Conservation (phyloP, 108 stramenopile species). For the Pseudonitzschia pungens region DNA sequence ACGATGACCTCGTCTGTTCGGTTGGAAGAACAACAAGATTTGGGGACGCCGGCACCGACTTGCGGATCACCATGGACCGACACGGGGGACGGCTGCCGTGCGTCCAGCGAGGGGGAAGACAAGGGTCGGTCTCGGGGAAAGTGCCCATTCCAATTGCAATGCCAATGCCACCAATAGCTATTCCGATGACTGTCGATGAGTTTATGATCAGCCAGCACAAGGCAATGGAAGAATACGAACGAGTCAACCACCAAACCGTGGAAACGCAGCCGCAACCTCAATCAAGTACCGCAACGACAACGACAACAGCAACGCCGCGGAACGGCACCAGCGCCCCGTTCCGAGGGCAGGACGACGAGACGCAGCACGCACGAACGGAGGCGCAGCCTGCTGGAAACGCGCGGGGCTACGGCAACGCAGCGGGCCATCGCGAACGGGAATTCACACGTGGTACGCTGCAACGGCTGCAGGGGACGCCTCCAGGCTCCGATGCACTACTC, state of each 20-base stretch:
- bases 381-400: slow-evolving; percentile 23
- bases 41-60: not conserved
- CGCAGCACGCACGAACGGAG: not conserved
- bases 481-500: slow-evolving; percentile 40
- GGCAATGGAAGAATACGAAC: slow-evolving; percentile 33
- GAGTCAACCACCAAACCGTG: not conserved
- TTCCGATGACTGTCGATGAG: slow-evolving; percentile 1
- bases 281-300: too few species aligned
- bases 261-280: too few species aligned
- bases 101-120: too few species aligned
- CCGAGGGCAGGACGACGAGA: too few species aligned
- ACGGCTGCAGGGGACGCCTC: slow-evolving; percentile 31
- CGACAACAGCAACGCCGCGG: too few species aligned
- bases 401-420: slow-evolving; percentile 33
- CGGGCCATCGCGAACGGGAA: slow-evolving; percentile 32
- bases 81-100: not conserved
- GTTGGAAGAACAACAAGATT: not conserved
- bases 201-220: slow-evolving; percentile 22
- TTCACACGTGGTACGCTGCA: slow-evolving; percentile 32
- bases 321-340: not conserved
- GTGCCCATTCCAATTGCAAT: not conserved
- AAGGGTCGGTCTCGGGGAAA: too few species aligned
- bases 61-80: not conserved
- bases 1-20: not conserved
- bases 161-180: not conserved